Base-by-base conservation (phyloP, 345 rosid species). In the Reutealis trisperma region DNA sequence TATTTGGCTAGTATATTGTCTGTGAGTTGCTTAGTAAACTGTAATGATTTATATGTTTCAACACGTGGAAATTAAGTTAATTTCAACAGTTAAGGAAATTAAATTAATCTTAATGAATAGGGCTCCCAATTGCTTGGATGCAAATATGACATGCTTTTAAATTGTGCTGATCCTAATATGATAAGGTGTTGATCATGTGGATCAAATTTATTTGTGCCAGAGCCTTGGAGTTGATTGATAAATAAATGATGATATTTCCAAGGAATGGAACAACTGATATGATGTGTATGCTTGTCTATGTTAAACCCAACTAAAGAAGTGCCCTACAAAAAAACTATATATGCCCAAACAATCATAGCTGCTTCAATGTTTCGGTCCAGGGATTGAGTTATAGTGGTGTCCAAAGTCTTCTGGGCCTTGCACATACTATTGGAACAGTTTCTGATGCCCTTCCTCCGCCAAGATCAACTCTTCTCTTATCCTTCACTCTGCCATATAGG, bases 391-490 rank as follows among this genome's bases (percentile, higher is more conserved):
- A 85, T 82, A 80, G 52, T 5, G 97, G 93, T 7, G 61, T 94
- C 71, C 93, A 69, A 80, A 82, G 83, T 74, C 88, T 90, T 79
- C 74, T 94, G 14, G 92, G 93, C 75, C 84, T 90, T 16, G 85
- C 84, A 42, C 87, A 87, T 75, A 91, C 94, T 72, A 52, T 71
- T 68, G 96, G 96, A 70, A 88, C 98, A 61, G 83, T 90, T 84
- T 59, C 77, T 9, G 78, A 85, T 82, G 89, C 87, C 41, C 82
- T 92, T 27, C 92, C 94, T 63, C 96, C 93, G 72, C 89, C 85
- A 73, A 89, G 84, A 86, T 90, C 89, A 44, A 49, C 74, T 59
- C 89, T 92, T 76, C 81, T 89, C 27, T 84, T 92, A 62, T 90
- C 98, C 55, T 90, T 92, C 75, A 81, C 83, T 82, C 79, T 81